Evolutionary conservation across 768 basidiomycete genomes (phyloP).

Genomic region (Solioccasus polychromus): DNA sequence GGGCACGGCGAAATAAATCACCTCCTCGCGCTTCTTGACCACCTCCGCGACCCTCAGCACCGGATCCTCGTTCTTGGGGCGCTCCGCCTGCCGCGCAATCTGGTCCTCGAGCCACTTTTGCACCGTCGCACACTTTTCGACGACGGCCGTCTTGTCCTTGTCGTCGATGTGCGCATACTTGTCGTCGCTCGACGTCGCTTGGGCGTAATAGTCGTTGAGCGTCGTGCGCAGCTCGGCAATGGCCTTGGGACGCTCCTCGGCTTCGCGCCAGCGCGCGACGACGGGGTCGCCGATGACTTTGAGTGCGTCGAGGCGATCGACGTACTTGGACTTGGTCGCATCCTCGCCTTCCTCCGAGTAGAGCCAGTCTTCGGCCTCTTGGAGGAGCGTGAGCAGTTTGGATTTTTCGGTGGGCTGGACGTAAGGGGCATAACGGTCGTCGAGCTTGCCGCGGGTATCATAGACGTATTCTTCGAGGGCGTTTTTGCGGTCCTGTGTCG

Average conservation of each 20-base stretch:
- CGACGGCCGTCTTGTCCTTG: constrained; percentile 79
- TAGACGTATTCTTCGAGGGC: constrained; percentile 99
- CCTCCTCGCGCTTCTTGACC: constrained; percentile 87
- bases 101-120: constrained; percentile 98
- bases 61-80: constrained; percentile 85
- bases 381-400: constrained; percentile 64
- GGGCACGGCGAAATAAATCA: constrained; percentile 84
- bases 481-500: constrained; percentile 86
- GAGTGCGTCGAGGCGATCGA: constrained; percentile 74
- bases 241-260: constrained; percentile 74
- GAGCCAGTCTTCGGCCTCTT: constrained; percentile 92
- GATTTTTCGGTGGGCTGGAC: constrained; percentile 76
- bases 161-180: constrained; percentile 87
- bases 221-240: constrained; percentile 80
- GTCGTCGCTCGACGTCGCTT: constrained; percentile 83
- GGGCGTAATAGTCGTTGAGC: constrained; percentile 79
- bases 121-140: constrained; percentile 86
- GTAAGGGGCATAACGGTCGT: constrained; percentile 78
- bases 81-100: constrained; percentile 81
- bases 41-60: constrained; percentile 81
- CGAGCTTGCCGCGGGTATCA: constrained; percentile 90
- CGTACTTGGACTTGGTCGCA: constrained; percentile 93
- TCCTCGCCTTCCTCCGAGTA: constrained; percentile 97
- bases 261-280: constrained; percentile 76
- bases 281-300: constrained; percentile 88